phyloP scores from a whole-genome alignment of 371 early-diverging fungal genomes.

The Fennellomyces sp. region DNA sequence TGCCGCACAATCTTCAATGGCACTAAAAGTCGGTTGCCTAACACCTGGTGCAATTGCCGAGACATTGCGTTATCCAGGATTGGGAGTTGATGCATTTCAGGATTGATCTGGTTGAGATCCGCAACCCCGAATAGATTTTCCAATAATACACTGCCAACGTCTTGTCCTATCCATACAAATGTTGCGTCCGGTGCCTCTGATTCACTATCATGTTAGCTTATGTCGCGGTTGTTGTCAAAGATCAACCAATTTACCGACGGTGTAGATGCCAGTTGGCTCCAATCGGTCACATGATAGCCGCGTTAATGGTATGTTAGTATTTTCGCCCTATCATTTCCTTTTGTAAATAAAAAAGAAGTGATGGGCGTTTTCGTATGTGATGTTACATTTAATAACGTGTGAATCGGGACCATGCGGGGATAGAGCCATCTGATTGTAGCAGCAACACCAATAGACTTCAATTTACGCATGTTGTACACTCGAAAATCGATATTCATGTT shows the following conservation, averaged over 20 bases:
- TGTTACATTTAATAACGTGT: not conserved
- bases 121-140: constrained; percentile 22
- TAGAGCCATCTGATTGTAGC: constrained; percentile 79
- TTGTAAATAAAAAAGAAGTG: not conserved
- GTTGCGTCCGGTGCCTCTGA: constrained; percentile 23
- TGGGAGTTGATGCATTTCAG: constrained; percentile 10
- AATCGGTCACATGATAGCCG: constrained; percentile 82
- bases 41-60: not conserved
- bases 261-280: constrained; percentile 71
- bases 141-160: constrained; percentile 16
- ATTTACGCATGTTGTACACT: constrained; percentile 73
- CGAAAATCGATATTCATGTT: constrained; percentile 74
- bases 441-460: constrained; percentile 73
- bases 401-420: constrained; percentile 52
- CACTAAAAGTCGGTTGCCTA: not conserved
- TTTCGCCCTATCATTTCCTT: not conserved
- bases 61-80: not conserved
- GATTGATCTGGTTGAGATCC: constrained; percentile 22
- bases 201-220: not conserved
- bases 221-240: not conserved
- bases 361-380: not conserved
- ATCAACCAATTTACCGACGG: constrained; percentile 37
- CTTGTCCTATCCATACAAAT: constrained; percentile 41
- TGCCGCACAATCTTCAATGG: constrained; percentile 49
- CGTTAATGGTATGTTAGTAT: constrained; percentile 39